Conservation (phyloP, 1,284 basidiomycete genomes). For the Amylostereum areolatum region DNA sequence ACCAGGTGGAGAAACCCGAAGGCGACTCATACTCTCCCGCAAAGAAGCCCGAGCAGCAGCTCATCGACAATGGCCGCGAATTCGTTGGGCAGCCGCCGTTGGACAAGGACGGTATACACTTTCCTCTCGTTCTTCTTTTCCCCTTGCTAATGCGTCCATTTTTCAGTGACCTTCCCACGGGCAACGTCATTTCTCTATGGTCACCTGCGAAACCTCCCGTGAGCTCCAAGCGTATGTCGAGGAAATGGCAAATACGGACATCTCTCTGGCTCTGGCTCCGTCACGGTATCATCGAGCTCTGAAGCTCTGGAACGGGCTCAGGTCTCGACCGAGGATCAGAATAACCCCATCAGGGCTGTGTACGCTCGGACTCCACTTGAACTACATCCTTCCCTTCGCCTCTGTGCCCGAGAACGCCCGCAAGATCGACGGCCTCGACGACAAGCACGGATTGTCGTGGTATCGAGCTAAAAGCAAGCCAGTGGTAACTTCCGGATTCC, state of each 20-base stretch:
- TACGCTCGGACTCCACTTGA: conserved; percentile 90
- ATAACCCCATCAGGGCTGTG: too few relatives aligned
- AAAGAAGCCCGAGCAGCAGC: conserved; percentile 94
- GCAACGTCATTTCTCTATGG: conserved; percentile 92
- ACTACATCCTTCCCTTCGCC: conserved; percentile 97
- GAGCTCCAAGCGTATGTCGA: conserved; percentile 98
- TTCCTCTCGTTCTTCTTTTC: not conserved
- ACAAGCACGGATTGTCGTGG: too few relatives aligned
- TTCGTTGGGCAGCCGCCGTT: conserved; percentile 78
- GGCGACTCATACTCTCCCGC: conserved; percentile 92
- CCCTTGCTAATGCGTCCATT: conserved; percentile 7
- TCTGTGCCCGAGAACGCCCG: conserved; percentile 98
- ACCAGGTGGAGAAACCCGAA: conserved; percentile 74
- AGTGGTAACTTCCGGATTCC: too few relatives aligned
- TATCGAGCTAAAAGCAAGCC: too few relatives aligned
- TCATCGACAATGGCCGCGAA: conserved; percentile 91
- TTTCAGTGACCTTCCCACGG: conserved; percentile 93
- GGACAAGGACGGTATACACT: conserved; percentile 82
- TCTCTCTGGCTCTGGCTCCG: too few relatives aligned
- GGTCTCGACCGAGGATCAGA: too few relatives aligned
- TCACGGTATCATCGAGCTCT: too few relatives aligned
- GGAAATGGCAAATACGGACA: conserved; percentile 96
- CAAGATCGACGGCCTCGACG: conserved; percentile 95
- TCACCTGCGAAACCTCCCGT: conserved; percentile 91
- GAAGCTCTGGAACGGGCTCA: too few relatives aligned